Evolutionary conservation across 2,329 filamentous ascomycete genomes (phyloP), one percentile per base, ranked within the genome.

Genomic region (Clarireedia monteithiana): DNA sequence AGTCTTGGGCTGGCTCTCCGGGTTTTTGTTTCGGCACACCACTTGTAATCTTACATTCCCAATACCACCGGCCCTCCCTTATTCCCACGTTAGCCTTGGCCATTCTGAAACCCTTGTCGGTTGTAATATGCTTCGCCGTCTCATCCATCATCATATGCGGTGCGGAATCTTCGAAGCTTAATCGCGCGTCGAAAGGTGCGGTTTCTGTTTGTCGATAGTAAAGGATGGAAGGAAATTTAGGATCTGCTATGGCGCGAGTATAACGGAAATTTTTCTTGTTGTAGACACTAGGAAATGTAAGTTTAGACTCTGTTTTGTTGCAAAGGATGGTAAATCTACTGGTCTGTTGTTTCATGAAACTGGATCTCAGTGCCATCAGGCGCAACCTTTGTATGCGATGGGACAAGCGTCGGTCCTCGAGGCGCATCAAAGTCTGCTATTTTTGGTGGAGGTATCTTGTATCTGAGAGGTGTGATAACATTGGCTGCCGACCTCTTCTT

Each of bases 101-200:
- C 78, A 92, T 94, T 58, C 95, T 82, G 78, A 94, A 96, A 7
- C 94, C 91, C 71, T 95, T 95, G 63, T 92, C 85, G 14, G 94
- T 95, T 0, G 89, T 95, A 53, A 96, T 83, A 49, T 90, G 84
- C 20, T 80, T 82, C 6, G 86, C 91, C 39, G 82, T 79, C 59
- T 82, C 81, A 66, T 91, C 86, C 67, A 96, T 90, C 67, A 86
- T 88, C 69, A 96, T 88, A 68, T 89, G 88, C 9, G 85, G 84
- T 36, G 92, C 89, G 36, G 88, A 86, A 72, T 99, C 94, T 69
- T 97, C 92, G 67, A 94, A 95, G 73, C 88, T 95, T 70, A 99
- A 85, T 55, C 91, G 86, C 4, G 94, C 81, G 34, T 85, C 83
- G 66, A 89, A 91, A 0, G 95, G 94, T 58, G 84, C 84, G 5